phyloP scores from a whole-genome alignment of 371 early-diverging fungal genomes.

The Mortierella sp. region DNA sequence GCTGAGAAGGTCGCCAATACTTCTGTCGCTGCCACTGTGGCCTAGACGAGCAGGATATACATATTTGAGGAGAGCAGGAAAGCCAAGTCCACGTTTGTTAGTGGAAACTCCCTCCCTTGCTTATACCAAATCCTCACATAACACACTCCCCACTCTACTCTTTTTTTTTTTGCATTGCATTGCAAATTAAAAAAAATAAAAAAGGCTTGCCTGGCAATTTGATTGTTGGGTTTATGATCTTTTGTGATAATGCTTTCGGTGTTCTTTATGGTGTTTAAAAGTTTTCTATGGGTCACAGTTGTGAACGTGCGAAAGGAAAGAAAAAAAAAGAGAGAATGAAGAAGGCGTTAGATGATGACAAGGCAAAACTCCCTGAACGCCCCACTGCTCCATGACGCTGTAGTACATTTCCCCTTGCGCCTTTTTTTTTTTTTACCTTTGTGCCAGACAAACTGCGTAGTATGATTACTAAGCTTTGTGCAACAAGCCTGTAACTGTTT shows the following conservation, averaged over 20 bases:
- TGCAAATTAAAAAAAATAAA: not conserved
- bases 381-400: not conserved
- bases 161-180: not conserved
- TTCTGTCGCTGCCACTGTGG: not conserved
- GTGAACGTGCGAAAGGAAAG: not conserved
- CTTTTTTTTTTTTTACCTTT: constrained; percentile 19
- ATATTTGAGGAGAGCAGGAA: not conserved
- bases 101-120: not conserved
- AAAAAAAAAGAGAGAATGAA: not conserved
- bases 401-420: too few relatives aligned
- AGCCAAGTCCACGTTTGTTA: not conserved
- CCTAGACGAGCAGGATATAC: not conserved
- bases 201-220: not conserved
- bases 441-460: constrained; percentile 39
- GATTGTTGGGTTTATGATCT: not conserved
- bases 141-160: constrained; percentile 5
- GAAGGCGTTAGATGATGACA: not conserved
- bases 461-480: constrained; percentile 38
- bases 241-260: not conserved
- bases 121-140: not conserved
- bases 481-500: constrained; percentile 52
- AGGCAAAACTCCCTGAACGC: not conserved
- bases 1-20: not conserved
- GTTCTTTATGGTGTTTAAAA: constrained; percentile 3
- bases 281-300: constrained; percentile 5